Conservation (phyloP, 2,329 filamentous ascomycete genomes). For the Exophiala spinifera region DNA sequence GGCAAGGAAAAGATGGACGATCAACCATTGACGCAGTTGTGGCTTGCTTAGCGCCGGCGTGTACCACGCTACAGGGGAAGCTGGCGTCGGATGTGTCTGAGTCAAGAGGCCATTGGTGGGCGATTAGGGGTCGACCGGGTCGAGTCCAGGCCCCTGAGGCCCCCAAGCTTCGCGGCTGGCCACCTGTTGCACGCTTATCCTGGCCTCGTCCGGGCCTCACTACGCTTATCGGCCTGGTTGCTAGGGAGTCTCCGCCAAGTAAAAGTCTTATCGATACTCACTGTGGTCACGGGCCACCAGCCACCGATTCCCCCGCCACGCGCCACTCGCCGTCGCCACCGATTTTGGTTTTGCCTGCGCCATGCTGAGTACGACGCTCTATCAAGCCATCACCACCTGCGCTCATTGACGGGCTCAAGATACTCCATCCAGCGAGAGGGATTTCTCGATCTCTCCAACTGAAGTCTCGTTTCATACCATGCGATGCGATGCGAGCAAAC, state of each 20-base stretch:
- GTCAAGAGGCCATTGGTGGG: too few species aligned
- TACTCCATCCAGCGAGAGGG: too few species aligned
- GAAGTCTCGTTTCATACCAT: too few species aligned
- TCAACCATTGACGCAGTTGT: slow-evolving; percentile 26
- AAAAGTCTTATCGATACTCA: slow-evolving; percentile 20
- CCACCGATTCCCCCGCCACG: neutral
- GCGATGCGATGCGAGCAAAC: too few species aligned
- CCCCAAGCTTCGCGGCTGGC: neutral
- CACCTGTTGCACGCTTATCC: too few species aligned
- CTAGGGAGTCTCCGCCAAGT: slow-evolving; percentile 3
- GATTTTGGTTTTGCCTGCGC: neutral
- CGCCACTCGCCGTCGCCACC: too few species aligned
- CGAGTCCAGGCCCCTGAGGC: neutral
- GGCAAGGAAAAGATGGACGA: too few species aligned
- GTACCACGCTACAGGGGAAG: slow-evolving; percentile 1
- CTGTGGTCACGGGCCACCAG: slow-evolving; percentile 1
- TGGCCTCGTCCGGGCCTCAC: too few species aligned
- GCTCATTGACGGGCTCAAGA: too few species aligned
- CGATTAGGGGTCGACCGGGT: too few species aligned
- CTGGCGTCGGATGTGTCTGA: neutral
- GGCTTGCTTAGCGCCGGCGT: slow-evolving; percentile 17
- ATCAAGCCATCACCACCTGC: too few species aligned
- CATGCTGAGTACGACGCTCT: too few species aligned
- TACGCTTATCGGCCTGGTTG: slow-evolving; percentile 9
- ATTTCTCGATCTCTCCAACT: neutral